phyloP scores from a whole-genome alignment of 139 green algal genomes.

The Desmodesmus armatus region DNA sequence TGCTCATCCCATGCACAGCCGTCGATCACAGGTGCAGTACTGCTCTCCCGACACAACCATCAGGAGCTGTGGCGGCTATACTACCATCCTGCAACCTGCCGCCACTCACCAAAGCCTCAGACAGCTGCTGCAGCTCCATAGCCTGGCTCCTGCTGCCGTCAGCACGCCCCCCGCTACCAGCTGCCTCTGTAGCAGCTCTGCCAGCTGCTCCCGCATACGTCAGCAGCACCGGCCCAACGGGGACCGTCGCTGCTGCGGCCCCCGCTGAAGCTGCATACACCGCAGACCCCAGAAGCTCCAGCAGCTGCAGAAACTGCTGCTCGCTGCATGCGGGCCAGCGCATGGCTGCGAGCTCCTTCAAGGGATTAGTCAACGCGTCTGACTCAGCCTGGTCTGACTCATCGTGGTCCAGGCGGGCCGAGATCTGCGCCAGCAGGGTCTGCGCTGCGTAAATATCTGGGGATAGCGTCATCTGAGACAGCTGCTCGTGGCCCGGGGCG shows the following conservation, averaged over 20 bases:
- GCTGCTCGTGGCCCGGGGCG: background rate
- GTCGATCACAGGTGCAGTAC: no score
- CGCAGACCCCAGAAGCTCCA: conserved; percentile 52
- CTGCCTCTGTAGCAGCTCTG: background rate
- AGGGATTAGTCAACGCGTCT: no score
- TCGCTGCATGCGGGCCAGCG: conserved; percentile 57
- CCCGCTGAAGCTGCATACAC: conserved; percentile 48
- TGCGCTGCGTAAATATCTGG: no score
- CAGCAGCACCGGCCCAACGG: background rate
- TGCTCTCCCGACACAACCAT: no score
- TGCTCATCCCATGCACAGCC: no score
- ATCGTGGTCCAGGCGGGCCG: background rate
- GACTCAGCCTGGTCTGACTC: no score
- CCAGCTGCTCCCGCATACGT: background rate
- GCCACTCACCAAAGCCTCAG: conserved; percentile 2
- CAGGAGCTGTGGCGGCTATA: no score
- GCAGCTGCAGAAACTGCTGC: conserved; percentile 60
- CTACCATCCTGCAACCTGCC: background rate
- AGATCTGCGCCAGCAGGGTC: no score
- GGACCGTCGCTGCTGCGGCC: background rate
- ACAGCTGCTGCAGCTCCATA: conserved; percentile 24
- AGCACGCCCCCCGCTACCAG: background rate
- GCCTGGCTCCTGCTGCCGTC: background rate
- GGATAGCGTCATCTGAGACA: no score
- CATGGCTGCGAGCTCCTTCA: background rate